Evolutionary conservation across 2,329 filamentous ascomycete species (phyloP), one percentile per base, ranked within the genome.

Genomic region (Pseudogymnoascus sp.): DNA sequence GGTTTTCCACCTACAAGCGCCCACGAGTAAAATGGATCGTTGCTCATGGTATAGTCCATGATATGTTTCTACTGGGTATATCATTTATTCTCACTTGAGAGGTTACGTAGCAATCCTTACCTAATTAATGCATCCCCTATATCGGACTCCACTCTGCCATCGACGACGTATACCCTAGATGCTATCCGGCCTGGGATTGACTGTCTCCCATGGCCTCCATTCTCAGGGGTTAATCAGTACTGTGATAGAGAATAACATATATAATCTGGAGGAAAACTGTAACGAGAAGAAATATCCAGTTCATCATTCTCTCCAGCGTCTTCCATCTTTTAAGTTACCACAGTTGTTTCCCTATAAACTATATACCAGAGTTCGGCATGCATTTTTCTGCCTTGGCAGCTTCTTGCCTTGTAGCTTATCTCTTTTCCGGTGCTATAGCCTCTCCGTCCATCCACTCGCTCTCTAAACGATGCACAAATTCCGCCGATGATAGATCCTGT

Each of bases 401-500:
- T 23, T 45, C 43, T 45, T 45, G 43, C 19, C 19, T 45, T 10
- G 3, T 6, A 45, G 23, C 43, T 7, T 19, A 45, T 21, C 43
- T 45, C 7, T 4, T 45, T 45, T 45, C 19, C 10, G 19, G 43
- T 6, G 16, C 19, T 21, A 45, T 10, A 6, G 43, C 43, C 14
- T 13, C 19, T 45, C 43, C 43, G 6, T 45, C 43, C 11, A 14
- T 3, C 19, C 19, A 23, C 8, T 23, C 60, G 14, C 60, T 34
- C n/a, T 21, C 39, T 16, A 23, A 62, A 62, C 16, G 60, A 62
- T 39, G 19, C 19, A 31, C n/a, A 19, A 65, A 71, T 51, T 67
- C 66, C 28, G 67, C 70, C n/a, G 62, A 43, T 21, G 68, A 69
- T 36, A 60, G 71, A 41, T 67, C 66, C 13, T 70, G 70, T 48